Conservation (phyloP, 2,329 filamentous ascomycete species). For the Cucurbitaria berberidis region DNA sequence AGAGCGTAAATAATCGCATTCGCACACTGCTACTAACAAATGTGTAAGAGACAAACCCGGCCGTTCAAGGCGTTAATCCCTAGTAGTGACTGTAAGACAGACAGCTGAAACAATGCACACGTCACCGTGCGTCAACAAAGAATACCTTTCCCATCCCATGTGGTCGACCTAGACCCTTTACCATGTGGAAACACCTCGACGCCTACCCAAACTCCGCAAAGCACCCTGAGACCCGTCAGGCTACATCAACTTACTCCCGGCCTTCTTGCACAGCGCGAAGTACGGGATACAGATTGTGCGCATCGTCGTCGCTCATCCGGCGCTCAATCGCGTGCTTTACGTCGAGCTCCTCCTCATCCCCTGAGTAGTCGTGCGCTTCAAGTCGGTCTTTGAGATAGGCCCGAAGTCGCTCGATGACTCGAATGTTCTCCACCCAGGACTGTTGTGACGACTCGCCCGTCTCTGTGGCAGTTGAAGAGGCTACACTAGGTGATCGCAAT, state of each 20-base stretch:
- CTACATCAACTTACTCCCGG: constrained; percentile 32
- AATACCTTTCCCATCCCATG: constrained; percentile 8
- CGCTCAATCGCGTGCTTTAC: constrained; percentile 36
- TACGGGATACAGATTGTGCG: constrained; percentile 50
- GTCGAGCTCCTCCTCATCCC: constrained; percentile 43
- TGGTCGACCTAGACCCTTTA: background rate
- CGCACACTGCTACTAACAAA: constrained; percentile 14
- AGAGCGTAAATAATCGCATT: constrained; percentile 20
- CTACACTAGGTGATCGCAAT: constrained; percentile 47
- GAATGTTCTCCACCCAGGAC: constrained; percentile 68
- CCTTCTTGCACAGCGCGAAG: constrained; percentile 50
- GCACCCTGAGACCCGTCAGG: constrained; percentile 1
- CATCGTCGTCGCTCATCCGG: constrained; percentile 48
- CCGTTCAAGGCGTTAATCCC: constrained; percentile 12
- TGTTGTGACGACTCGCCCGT: constrained; percentile 52
- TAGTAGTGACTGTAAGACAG: constrained; percentile 11
- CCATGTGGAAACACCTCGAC: constrained; percentile 17
- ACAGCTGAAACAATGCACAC: constrained; percentile 9
- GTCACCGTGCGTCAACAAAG: constrained; percentile 10
- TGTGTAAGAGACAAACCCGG: constrained; percentile 9
- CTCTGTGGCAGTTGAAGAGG: constrained; percentile 45
- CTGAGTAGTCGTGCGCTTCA: constrained; percentile 58
- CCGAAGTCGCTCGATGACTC: constrained; percentile 66
- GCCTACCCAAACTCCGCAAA: constrained; percentile 24
- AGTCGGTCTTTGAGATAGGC: constrained; percentile 63